A percentile compares a stretch with the other conserved stretches of the same genome.
Conservation (phyloP, 1,284 basidiomycete species). For the Trichosporon sp. region DNA sequence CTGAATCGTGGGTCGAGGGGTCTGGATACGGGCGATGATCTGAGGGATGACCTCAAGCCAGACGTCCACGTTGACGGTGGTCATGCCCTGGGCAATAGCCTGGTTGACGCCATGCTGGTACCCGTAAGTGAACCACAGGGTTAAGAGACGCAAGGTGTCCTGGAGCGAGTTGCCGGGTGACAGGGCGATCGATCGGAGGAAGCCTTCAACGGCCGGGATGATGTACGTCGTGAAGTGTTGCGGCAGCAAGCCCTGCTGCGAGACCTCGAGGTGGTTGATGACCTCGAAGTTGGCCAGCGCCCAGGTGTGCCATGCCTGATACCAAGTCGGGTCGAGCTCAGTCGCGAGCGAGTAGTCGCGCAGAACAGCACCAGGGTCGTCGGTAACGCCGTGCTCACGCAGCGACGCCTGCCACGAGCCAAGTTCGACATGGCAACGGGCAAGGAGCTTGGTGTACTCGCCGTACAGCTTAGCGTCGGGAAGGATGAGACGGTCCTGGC, state of each 20-base stretch:
- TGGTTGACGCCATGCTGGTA: slow-evolving; percentile 83
- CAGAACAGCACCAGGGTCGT: slow-evolving; percentile 74
- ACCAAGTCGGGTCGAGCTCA: slow-evolving; percentile 89
- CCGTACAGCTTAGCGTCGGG: slow-evolving; percentile 58
- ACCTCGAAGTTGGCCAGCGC: slow-evolving; percentile 95
- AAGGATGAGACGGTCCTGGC: slow-evolving; percentile 46
- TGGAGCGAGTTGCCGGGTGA: slow-evolving; percentile 88
- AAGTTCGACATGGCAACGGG: slow-evolving; percentile 93
- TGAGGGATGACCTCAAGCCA: slow-evolving; percentile 99
- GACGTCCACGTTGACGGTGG: slow-evolving; percentile 87
- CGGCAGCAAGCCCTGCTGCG: slow-evolving; percentile 65
- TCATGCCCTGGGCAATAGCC: slow-evolving; percentile 83
- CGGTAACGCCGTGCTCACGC: slow-evolving; percentile 53
- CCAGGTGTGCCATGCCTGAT: slow-evolving; percentile 99
- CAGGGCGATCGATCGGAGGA: slow-evolving; percentile 91
- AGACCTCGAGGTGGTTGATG: slow-evolving; percentile 71
- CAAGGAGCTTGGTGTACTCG: slow-evolving; percentile 81
- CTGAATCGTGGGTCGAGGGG: slow-evolving; percentile 79
- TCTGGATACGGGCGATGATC: slow-evolving; percentile 98
- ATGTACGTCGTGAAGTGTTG: slow-evolving; percentile 76
- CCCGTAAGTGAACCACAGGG: slow-evolving; percentile 98
- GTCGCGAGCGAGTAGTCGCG: slow-evolving; percentile 83
- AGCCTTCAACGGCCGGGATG: slow-evolving; percentile 92
- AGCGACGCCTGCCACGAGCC: slow-evolving; percentile 89
- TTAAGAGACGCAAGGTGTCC: slow-evolving; percentile 87